Conservation (phyloP, 306 rosid species). For the Cicer bijugum region DNA sequence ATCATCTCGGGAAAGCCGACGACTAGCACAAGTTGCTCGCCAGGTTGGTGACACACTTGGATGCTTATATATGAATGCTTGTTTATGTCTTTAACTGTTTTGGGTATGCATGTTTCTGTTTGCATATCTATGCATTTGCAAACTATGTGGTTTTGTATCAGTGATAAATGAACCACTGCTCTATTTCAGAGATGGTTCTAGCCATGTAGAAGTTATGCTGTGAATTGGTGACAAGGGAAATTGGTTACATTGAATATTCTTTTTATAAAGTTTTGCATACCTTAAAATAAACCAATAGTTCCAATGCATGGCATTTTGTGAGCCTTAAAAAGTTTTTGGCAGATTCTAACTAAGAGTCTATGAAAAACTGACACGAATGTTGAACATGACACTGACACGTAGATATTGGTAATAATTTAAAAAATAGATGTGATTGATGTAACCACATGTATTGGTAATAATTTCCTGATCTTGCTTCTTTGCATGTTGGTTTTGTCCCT, state of each 20-base stretch:
- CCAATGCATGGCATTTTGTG: conserved; percentile 13
- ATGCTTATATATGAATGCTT: conserved; percentile 42
- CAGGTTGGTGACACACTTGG: conserved; percentile 62
- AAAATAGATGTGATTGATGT: too few species aligned
- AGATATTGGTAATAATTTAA: too few species aligned
- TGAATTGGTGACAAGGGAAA: conserved; percentile 17
- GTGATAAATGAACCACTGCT: conserved; percentile 12
- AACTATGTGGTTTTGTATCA: conserved; percentile 9
- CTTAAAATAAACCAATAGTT: conserved; percentile 24
- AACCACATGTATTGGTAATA: not conserved
- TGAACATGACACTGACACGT: too few species aligned
- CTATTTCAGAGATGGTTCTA: conserved; percentile 25
- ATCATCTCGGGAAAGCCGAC: conserved; percentile 64
- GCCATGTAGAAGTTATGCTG: conserved; percentile 5
- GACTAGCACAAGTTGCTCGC: conserved; percentile 72
- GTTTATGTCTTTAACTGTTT: conserved; percentile 39
- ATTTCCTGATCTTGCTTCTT: not conserved
- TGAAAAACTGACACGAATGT: too few species aligned
- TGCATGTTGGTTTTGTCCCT: not conserved
- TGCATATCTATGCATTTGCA: conserved; percentile 28
- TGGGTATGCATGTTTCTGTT: conserved; percentile 11
- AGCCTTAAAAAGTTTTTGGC: conserved; percentile 23
- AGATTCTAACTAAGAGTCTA: not conserved
- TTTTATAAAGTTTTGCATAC: conserved; percentile 15
- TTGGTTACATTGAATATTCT: conserved; percentile 32